Conservation (phyloP, 768 basidiomycete genomes). For the Russula abietina region DNA sequence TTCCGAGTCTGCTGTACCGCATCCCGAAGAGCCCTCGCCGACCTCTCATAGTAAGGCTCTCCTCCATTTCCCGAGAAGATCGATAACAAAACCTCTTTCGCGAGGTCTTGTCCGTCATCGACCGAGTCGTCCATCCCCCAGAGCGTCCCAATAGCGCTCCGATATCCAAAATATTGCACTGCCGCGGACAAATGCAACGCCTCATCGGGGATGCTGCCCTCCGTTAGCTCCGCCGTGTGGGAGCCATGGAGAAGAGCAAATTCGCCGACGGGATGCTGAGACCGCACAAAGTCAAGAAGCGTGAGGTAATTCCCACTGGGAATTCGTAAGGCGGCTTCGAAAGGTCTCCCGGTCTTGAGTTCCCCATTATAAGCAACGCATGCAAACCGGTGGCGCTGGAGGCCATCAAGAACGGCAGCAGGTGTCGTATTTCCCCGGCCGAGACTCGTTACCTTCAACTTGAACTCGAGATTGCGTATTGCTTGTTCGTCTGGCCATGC, state of each 20-base stretch:
- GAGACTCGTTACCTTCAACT: not conserved
- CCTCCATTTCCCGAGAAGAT: not conserved
- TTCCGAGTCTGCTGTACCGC: not conserved
- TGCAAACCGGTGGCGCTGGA: not conserved
- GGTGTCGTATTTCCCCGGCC: not conserved
- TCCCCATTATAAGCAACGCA: not conserved
- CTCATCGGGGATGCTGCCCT: slow-evolving; percentile 4
- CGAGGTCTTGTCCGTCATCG: not conserved
- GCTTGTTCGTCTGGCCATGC: not conserved
- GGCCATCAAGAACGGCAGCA: not conserved
- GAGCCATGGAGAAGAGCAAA: slow-evolving; percentile 15
- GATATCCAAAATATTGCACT: not conserved
- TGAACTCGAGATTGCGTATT: not conserved
- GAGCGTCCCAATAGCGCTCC: not conserved
- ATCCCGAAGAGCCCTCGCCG: not conserved
- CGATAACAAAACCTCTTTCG: not conserved
- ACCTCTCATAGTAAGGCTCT: not conserved
- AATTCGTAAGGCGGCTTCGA: not conserved
- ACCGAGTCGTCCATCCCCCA: not conserved
- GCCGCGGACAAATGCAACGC: slow-evolving; percentile 17
- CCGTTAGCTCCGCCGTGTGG: slow-evolving; percentile 4
- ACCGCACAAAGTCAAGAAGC: not conserved
- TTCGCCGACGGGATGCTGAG: slow-evolving; percentile 9
- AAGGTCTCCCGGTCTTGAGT: not conserved
- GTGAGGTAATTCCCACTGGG: not conserved